Base-by-base conservation (phyloP, 441 rosid genomes). In the Aleurites moluccanus region DNA sequence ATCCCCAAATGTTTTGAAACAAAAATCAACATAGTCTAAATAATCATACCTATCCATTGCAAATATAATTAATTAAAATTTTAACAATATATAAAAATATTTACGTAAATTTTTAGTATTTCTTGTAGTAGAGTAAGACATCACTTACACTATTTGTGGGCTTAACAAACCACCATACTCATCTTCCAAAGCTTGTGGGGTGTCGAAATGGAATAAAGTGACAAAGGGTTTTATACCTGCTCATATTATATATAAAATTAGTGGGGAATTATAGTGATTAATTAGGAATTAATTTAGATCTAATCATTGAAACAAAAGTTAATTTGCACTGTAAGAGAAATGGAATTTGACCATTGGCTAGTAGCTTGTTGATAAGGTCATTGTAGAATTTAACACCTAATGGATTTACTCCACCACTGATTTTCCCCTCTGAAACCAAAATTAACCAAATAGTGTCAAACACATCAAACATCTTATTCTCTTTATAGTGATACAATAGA, bases 381-480 rank as follows among this genome's bases (percentile, higher is more conserved):
- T 80, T 80, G 67, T 80, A 80, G 76, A 80, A 80, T 30, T 72
- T 40, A 3, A 80, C 71, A 4, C 79, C 92, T 59, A 81, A 72
- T 50, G 77, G 79, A 77, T 89, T 89, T 49, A 89, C 79, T 74
- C 94, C 92, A 15, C 85, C 80, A n/a, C 78, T 75, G 35, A 82
- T 49, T 74, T 78, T 87, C 45, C 91, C 93, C 77, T 78, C 87
- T 85, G 67, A 52, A 27, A 49, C 4, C 6, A 23, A 52, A 33
- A 70, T 6, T 2, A 30, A 18, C 3, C 33, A 30, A 2, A 30
- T 1, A 30, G 33, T 30, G 33, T 30, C 33, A 30, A 30, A 30
- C 33, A 30, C 33, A 30, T 30, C 33, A 30, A 30, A 30, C 33
- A 1, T 30, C 33, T 30, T 30, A 30, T 1, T 30, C 33, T 30